Evolutionary conservation across 2,329 filamentous ascomycete species (phyloP).

Genomic region (Beauveria caledonica): DNA sequence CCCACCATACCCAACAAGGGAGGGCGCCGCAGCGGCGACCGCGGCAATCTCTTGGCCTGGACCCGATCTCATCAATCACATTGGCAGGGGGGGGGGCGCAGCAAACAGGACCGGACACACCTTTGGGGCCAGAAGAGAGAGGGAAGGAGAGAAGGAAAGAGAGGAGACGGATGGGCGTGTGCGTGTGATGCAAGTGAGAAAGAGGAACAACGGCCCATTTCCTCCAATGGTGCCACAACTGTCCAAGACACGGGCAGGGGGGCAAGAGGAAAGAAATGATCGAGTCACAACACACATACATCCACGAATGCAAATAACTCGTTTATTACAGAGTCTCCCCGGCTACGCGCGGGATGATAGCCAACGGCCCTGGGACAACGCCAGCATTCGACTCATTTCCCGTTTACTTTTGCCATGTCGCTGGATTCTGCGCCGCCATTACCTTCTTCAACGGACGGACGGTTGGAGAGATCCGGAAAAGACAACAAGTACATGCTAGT

Average conservation of each 20-base stretch:
- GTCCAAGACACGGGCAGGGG: conserved; percentile 3
- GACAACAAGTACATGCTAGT: not conserved
- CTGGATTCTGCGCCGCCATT: not conserved
- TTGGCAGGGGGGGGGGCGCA: not conserved
- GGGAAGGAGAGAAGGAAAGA: not conserved
- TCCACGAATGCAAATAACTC: not conserved
- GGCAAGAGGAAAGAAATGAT: conserved; percentile 5
- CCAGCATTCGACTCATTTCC: not conserved
- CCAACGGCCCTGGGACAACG: not conserved
- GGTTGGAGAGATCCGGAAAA: not conserved
- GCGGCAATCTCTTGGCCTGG: conserved; percentile 6
- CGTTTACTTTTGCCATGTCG: not conserved
- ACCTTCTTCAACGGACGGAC: conserved; percentile 7
- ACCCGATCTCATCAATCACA: conserved; percentile 6
- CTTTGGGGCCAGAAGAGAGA: too few species aligned
- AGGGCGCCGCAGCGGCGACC: not conserved
- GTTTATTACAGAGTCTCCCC: not conserved
- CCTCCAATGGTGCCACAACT: not conserved
- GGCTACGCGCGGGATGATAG: not conserved
- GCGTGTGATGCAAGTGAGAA: conserved; percentile 5
- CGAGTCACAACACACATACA: conserved; percentile 1
- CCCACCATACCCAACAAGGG: not conserved
- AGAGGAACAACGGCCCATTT: conserved; percentile 3
- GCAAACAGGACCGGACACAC: not conserved
- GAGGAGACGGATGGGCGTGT: too few species aligned